Evolutionary conservation across 805 yeast genomes (phyloP).

Genomic region (Lachancea waltii): DNA sequence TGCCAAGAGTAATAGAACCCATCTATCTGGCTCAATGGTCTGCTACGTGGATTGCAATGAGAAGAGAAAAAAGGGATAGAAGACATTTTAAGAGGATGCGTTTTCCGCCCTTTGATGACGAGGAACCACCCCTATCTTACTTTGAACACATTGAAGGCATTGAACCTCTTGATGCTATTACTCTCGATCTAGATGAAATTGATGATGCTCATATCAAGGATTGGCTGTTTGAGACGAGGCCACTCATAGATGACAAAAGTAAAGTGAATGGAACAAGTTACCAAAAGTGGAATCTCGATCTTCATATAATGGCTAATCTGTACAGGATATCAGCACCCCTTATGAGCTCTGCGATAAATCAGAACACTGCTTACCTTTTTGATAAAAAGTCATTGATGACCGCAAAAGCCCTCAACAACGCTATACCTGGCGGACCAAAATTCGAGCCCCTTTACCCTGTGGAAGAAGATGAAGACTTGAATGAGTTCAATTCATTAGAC

Average conservation of each 20-base stretch:
- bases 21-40: constrained; percentile 95
- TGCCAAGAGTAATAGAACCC: constrained; percentile 88
- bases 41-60: constrained; percentile 84
- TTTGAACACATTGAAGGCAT: constrained; percentile 68
- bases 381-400: constrained; percentile 77
- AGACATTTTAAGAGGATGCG: constrained; percentile 84
- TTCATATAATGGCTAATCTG: constrained; percentile 57
- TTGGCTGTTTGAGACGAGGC: constrained; percentile 79
- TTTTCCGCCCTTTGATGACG: constrained; percentile 96
- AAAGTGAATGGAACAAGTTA: constrained; percentile 74
- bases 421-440: constrained; percentile 93
- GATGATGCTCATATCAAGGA: constrained; percentile 58
- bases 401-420: constrained; percentile 81
- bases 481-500: constrained; percentile 86
- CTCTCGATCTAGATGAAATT: constrained; percentile 53
- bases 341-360: constrained; percentile 48
- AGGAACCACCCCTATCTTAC: constrained; percentile 87
- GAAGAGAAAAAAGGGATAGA: constrained; percentile 88
- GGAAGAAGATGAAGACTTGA: constrained; percentile 66
- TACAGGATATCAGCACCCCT: constrained; percentile 68
- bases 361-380: constrained; percentile 63
- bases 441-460: constrained; percentile 81
- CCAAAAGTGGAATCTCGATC: constrained; percentile 58
- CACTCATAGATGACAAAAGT: constrained; percentile 49
- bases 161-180: constrained; percentile 68